Evolutionary conservation across 1,284 basidiomycete genomes (phyloP), one percentile per base, ranked within the genome.

Genomic region (Trichosporon coremiiforme): DNA sequence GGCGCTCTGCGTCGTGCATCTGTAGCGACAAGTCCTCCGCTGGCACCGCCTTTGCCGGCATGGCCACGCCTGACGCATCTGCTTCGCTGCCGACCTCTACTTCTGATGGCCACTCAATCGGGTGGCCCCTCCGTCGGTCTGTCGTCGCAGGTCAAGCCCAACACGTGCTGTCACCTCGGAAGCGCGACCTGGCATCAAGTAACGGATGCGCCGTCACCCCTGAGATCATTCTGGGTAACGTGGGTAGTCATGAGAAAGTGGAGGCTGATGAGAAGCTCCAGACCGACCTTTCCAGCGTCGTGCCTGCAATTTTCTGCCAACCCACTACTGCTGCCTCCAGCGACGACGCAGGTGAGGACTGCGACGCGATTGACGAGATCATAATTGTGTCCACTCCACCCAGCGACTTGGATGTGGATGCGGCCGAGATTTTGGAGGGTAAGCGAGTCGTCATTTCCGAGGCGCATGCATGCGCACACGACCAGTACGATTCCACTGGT

Each of bases 241-340:
- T 62, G 57, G 57, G 57, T 62, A 62, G 57, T n/a, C 57, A 33
- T 33, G 29, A n/a, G 57, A 33, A 62, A 22, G 29, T 62, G 57
- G 57, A 62, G 31, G 57, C 57, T 62, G 57, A 62, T 62, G 57
- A 33, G 57, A 62, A 62, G 57, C 29, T 62, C 6, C 57, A 62
- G 5, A n/a, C 29, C 20, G 50, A 25, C 50, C 17, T 22, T 62
- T 17, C 57, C 57, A 33, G 57, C 17, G 57, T 29, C 57, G 57
- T 62, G 57, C 57, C 57, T 62, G 29, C 29, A 31, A 33, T 62
- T 33, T 33, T 33, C 57, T n/a, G 6, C 57, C 29, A 33, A n/a
- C 31, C 57, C 55, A 31, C 53, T 57, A 13, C 55, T 15, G 29
- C 15, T 9, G 5, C 29, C 25, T 25, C 25, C 31, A 33, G 17